phyloP scores from a whole-genome alignment of 225 moss, liverwort and hornwort genomes.

The Bryoerythrophyllum caledonicum region DNA sequence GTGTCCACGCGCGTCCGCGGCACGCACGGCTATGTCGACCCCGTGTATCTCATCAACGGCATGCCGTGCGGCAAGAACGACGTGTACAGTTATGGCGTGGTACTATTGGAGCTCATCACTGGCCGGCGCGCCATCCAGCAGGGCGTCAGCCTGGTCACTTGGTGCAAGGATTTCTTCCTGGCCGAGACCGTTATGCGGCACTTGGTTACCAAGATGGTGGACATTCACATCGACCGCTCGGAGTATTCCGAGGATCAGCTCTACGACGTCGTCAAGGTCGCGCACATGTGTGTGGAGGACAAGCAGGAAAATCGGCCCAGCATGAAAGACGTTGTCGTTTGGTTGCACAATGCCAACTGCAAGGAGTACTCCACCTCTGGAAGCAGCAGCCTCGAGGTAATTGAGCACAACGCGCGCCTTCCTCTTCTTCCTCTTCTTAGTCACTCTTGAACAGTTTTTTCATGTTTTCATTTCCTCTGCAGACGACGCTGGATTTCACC shows the following conservation, averaged over 20 bases:
- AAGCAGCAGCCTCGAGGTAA: conserved; percentile 42
- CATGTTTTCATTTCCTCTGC: neutral
- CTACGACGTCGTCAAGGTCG: conserved; percentile 46
- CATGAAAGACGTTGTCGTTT: conserved; percentile 59
- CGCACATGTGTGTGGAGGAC: conserved; percentile 58
- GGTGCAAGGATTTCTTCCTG: conserved; percentile 48
- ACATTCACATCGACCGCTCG: conserved; percentile 35
- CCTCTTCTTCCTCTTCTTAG: neutral
- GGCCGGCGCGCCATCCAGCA: conserved; percentile 64
- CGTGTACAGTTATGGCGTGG: conserved; percentile 81
- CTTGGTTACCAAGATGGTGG: conserved; percentile 54
- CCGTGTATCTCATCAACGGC: conserved; percentile 46
- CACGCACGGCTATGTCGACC: conserved; percentile 64
- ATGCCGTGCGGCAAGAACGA: conserved; percentile 59
- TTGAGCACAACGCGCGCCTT: neutral
- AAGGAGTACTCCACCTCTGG: conserved; percentile 49
- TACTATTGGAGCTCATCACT: conserved; percentile 73
- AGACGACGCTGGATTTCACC: conserved; percentile 42
- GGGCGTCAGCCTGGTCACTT: conserved; percentile 38
- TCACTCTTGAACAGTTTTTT: neutral
- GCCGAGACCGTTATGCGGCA: conserved; percentile 53
- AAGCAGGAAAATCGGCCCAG: conserved; percentile 50
- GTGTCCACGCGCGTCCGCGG: conserved; percentile 55
- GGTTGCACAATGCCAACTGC: conserved; percentile 54
- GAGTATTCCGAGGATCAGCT: conserved; percentile 45